Evolutionary conservation across 1,284 basidiomycete species (phyloP), one percentile per base, ranked within the genome.

Genomic region (Bjerkandera adusta): DNA sequence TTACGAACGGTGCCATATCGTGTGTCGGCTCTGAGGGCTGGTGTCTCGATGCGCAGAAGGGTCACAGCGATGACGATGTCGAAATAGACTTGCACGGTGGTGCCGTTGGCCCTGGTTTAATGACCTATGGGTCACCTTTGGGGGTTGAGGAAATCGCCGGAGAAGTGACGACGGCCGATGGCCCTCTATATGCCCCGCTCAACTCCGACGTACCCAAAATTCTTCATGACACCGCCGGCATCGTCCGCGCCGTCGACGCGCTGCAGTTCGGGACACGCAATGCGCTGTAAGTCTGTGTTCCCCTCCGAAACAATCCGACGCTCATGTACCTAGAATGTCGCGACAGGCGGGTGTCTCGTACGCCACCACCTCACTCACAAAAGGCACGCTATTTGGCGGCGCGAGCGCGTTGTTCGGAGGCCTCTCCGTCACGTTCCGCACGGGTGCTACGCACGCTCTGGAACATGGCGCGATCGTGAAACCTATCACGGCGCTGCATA

Each of bases 111-210:
- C 84, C 83, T 3, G 79, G 75, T 0, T 64, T 86, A 13, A 70
- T 79, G n/a, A 76, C 81, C 1, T 75, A 71, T 42, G 83, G 82
- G 2, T 71, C 79, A 11, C 67, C 73, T 3, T 66, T 88, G 11
- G 85, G 84, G 5, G 64, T 86, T 39, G 69, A 78, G 53, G 75
- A 81, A 48, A 85, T 89, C 36, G 57, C 70, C 1, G 59, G 69
- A 46, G 91, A 93, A 60, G 55, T 64, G 6, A 78, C 76, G 1
- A 91, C 89, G 0, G 71, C 69, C 27, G 89, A 92, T 58, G 89
- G 89, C 3, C 27, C 53, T 32, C 68, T 63, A 4, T 60, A 54
- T 18, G 67, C 70, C 49, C 58, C 69, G 1, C 57, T 71, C 30
- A 36, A 47, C 3, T 47, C 52, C 7, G 47, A 58, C n/a, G 50